Base-by-base conservation (phyloP, 257 asterid genomes). In the Primulina eburnea region DNA sequence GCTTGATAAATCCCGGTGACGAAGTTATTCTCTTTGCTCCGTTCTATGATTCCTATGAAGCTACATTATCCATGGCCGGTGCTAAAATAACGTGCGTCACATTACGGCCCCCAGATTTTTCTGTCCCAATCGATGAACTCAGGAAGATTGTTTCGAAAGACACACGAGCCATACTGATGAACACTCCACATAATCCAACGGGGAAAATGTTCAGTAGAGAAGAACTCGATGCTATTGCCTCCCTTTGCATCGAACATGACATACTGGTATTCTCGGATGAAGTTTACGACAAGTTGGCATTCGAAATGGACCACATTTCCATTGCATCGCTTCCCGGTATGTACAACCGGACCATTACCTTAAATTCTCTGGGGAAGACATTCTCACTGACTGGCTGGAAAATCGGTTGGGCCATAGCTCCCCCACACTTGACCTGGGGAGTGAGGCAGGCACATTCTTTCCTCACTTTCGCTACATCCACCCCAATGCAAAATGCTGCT, bases 311-410 rank as follows among this genome's bases (percentile, higher is more conserved):
- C 17, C 99, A 93, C 60, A 78, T 89, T 40, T 93, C 99, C 7
- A 84, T 90, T 20, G 97, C 97, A 35, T 90, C 99, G 4, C 87
- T 93, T 47, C 96, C 97, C 0, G 90, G 96, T 60, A 90, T 90
- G 97, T 93, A 74, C 43, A 90, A 90, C 21, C 77, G 99, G 72
- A 90, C 99, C 0, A 87, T 93, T 3, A 93, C 99, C 20, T 21
- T 87, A 73, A 93, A 93, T 70, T 93, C 99, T 24, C 68, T 93
- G 71, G 99, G 97, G 77, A 93, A 93, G 91, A 93, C 99, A 0
- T 93, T 93, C 69, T 93, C 99, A 0, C 75, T 93, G 24, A 93
- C 99, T 0, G 99, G 99, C 65, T 93, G 99, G 99, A 93, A 93
- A 70, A 89, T 90, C 12, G 99, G 99, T 9, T 93, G 99, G 99